Evolutionary conservation across 73 alveolate genomes (phyloP), one percentile per base, ranked within the genome.

Genomic region (Paramecium sexaurelia): DNA sequence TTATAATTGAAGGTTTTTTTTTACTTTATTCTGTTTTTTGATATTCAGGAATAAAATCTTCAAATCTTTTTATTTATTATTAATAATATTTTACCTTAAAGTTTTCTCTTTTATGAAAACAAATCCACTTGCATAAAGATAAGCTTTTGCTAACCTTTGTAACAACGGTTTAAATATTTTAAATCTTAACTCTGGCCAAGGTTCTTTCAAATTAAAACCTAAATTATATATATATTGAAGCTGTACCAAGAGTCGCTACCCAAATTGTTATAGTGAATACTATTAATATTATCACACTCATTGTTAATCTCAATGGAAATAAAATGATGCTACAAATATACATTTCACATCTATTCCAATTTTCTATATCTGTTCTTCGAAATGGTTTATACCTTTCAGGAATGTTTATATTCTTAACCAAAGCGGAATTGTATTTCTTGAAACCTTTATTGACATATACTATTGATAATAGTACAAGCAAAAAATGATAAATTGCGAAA

Each of bases 331-430:
- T 71, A 29, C 92, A 84, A 33, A 84, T 55, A 20, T 84, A 84
- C 57, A 84, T 84, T 84, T 84, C 92, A 4, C 26, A 24, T 45
- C 32, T 26, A 26, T 55, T 51, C 92, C 92, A 84, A 7, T 84
- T 22, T 19, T 84, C 51, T 26, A 35, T 51, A 55, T 84, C 92
- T 43, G 92, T 84, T 19, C 92, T 84, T 84, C 75, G 45, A 27
- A 55, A 84, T 24, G 92, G 92, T 36, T 27, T 45, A 55, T 15
- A 84, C 29, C 27, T 71, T 51, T 84, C 92, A 57, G 82, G 82
- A 24, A 57, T 57, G 5, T 57, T 19, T 27, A 7, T 4, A 8
- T 57, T 57, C 40, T 57, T 24, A 17, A 1, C 19, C 9, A 57
- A 32, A 57, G 43, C 20, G 22, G 36, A 10, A 27, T 32, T 32